Evolutionary conservation across 371 early-diverging fungal species (phyloP).

Genomic region (Apophysomyces trapeziformis): DNA sequence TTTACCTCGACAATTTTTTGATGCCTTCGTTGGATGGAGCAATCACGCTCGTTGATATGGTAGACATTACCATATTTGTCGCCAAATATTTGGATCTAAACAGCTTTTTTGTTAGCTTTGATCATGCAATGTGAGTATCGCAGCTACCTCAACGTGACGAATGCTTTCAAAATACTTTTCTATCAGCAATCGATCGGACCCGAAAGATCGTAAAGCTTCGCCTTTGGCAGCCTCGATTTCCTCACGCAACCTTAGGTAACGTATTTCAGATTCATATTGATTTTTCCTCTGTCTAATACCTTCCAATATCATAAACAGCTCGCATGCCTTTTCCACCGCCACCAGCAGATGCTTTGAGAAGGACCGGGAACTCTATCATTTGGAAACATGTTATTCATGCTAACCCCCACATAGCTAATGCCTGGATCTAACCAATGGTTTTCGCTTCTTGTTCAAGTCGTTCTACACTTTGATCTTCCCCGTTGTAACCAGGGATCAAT

Average conservation of each 20-base stretch:
- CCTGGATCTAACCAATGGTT: conserved; percentile 41
- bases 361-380: conserved; percentile 77
- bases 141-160: conserved; percentile 84
- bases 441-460: conserved; percentile 58
- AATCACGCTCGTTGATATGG: conserved; percentile 91
- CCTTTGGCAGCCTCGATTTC: conserved; percentile 83
- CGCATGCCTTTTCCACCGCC: conserved; percentile 96
- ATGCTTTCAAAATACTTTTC: conserved; percentile 93
- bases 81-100: conserved; percentile 78
- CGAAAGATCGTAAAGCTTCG: conserved; percentile 89
- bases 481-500: conserved; percentile 92
- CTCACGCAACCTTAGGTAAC: conserved; percentile 67
- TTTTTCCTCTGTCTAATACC: conserved; percentile 22
- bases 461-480: conserved; percentile 68
- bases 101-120: no score
- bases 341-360: conserved; percentile 89
- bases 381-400: neutral
- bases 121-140: no score
- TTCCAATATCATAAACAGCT: conserved; percentile 53
- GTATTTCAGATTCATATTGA: no score
- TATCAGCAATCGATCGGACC: conserved; percentile 87
- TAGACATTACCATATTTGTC: conserved; percentile 81
- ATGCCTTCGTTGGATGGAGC: conserved; percentile 87
- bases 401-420: neutral
- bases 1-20: conserved; percentile 86